Percentiles rank a stretch among this genome's conserved stretches.
These are phyloP conservation scores for Pseudogymnoascus sp. DNA, from an alignment of 2,329 filamentous ascomycete species.

Conservation along the genomic window DNA sequence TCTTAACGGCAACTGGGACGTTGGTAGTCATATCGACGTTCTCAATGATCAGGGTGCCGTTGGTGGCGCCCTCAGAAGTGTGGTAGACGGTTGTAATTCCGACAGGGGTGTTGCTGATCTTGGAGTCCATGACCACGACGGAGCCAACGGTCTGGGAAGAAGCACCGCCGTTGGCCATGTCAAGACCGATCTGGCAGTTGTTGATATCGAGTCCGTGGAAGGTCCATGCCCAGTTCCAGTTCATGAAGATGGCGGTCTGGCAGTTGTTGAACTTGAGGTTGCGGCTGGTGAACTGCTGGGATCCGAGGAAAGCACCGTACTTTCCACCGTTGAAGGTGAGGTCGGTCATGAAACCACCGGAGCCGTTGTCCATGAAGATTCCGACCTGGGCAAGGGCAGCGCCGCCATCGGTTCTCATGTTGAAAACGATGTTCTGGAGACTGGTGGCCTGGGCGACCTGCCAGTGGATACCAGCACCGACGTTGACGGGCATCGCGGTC, in stretches of 20 bases:
- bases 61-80: constrained; percentile 56
- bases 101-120: constrained; percentile 66
- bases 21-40: constrained; percentile 77
- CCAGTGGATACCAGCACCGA: constrained; percentile 73
- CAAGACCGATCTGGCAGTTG: constrained; percentile 67
- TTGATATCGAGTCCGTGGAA: constrained; percentile 72
- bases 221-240: constrained; percentile 88
- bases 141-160: constrained; percentile 76
- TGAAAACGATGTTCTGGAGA: constrained; percentile 74
- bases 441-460: constrained; percentile 79
- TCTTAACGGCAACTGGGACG: constrained; percentile 60
- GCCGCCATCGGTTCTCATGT: constrained; percentile 64
- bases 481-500: constrained; percentile 53
- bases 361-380: constrained; percentile 80
- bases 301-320: constrained; percentile 73
- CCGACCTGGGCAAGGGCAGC: constrained; percentile 62
- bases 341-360: constrained; percentile 77
- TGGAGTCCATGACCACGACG: constrained; percentile 74
- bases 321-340: constrained; percentile 77
- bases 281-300: constrained; percentile 80
- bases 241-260: constrained; percentile 79
- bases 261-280: constrained; percentile 78
- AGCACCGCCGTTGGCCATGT: constrained; percentile 63
- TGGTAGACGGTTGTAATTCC: constrained; percentile 74
- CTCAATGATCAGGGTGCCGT: constrained; percentile 77